phyloP scores from a whole-genome alignment of 2,329 filamentous ascomycete genomes.

The Fusarium floridanum region DNA sequence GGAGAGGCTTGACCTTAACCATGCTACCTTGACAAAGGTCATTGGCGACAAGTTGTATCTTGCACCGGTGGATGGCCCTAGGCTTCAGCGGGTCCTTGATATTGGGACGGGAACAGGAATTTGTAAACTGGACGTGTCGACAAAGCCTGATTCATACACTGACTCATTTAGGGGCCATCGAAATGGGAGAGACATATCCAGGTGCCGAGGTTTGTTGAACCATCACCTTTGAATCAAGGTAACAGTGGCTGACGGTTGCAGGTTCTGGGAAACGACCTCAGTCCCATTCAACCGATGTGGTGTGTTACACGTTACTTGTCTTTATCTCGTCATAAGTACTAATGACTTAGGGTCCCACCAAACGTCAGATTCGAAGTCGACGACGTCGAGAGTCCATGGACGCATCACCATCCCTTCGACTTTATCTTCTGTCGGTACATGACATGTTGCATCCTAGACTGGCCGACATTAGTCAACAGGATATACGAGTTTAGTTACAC shows the following conservation, averaged over 20 bases:
- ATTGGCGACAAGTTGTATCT: constrained; percentile 37
- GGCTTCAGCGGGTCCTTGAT: constrained; percentile 54
- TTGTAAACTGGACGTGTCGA: constrained; percentile 42
- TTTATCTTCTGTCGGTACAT: constrained; percentile 54
- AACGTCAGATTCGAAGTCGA: constrained; percentile 56
- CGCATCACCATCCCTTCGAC: constrained; percentile 47
- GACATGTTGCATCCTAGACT: constrained; percentile 50
- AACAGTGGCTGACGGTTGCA: not conserved
- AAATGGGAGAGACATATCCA: constrained; percentile 52
- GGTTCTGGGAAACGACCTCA: constrained; percentile 49
- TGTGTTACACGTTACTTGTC: not conserved
- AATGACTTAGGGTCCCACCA: constrained; percentile 41
- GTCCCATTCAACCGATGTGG: constrained; percentile 49
- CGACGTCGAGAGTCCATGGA: constrained; percentile 50
- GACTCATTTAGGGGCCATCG: constrained; percentile 51
- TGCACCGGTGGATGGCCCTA: constrained; percentile 46
- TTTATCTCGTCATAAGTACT: not conserved
- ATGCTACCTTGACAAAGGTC: constrained; percentile 46
- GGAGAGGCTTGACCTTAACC: constrained; percentile 53
- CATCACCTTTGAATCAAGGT: no score
- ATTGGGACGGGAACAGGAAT: constrained; percentile 60
- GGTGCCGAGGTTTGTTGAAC: not conserved
- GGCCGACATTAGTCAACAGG: constrained; percentile 41
- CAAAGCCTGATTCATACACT: not conserved
- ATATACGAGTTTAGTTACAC: constrained; percentile 13